Evolutionary conservation across 305 asterid species (phyloP).

Genomic region (Withania somnifera): DNA sequence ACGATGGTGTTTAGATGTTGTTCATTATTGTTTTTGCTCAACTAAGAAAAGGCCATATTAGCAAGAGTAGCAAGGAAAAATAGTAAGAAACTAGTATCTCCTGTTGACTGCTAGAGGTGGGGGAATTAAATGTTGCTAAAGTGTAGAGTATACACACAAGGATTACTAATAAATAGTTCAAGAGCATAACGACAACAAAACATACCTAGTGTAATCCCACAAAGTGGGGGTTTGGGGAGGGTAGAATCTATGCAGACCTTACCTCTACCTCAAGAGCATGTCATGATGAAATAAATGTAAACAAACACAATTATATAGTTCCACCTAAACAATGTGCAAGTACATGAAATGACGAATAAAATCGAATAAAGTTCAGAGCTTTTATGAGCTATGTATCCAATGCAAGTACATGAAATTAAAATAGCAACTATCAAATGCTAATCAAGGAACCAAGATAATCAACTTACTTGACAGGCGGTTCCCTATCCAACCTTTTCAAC

Average conservation of each 20-base stretch:
- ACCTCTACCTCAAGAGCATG: background rate
- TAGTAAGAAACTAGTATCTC: background rate
- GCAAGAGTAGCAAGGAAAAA: background rate
- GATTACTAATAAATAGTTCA: background rate
- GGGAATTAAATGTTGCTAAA: background rate
- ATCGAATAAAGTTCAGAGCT: background rate
- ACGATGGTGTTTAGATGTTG: background rate
- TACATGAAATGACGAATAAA: background rate
- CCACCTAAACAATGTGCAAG: background rate
- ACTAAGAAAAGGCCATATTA: background rate
- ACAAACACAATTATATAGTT: background rate
- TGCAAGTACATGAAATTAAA: background rate
- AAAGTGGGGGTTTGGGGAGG: no score
- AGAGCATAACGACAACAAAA: no score
- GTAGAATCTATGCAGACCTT: no score
- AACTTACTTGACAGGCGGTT: constrained; percentile 86
- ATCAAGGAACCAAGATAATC: background rate
- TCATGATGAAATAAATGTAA: background rate
- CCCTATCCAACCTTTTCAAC: constrained; percentile 60
- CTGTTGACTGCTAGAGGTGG: background rate
- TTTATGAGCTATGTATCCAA: background rate
- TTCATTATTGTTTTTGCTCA: background rate
- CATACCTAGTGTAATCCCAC: no score
- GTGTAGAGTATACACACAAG: background rate
- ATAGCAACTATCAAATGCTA: background rate